Conservation (phyloP, 805 yeast genomes). For the Starmerella khaoyaiensis region DNA sequence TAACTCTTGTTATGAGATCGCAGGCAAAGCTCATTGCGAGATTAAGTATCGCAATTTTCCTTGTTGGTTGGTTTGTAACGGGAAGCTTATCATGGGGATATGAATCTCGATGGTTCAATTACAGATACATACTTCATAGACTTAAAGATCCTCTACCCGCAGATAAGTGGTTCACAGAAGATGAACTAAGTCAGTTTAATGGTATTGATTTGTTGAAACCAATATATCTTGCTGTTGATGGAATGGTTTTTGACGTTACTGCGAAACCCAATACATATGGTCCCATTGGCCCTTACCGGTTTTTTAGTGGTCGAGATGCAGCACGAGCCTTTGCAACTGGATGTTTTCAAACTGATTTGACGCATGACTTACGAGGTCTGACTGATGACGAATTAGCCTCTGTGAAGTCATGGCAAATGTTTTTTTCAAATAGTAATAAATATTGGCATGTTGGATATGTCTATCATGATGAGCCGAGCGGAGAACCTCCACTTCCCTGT, state of each 20-base stretch:
- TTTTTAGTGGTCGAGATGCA: constrained; percentile 52
- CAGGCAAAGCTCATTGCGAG: no score
- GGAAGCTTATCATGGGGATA: constrained; percentile 50
- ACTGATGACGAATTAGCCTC: constrained; percentile 34
- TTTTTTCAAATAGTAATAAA: constrained; percentile 33
- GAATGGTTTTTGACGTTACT: constrained; percentile 53
- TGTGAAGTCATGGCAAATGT: constrained; percentile 41
- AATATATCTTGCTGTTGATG: constrained; percentile 46
- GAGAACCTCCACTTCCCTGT: constrained; percentile 44
- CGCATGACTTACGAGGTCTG: constrained; percentile 55
- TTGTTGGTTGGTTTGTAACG: constrained; percentile 32
- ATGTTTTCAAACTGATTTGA: constrained; percentile 48
- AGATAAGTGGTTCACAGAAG: constrained; percentile 29
- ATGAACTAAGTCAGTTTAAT: constrained; percentile 37
- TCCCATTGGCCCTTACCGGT: constrained; percentile 42
- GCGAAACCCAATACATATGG: constrained; percentile 41
- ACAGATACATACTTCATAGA: constrained; percentile 31
- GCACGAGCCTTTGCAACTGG: constrained; percentile 63
- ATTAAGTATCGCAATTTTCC: not conserved
- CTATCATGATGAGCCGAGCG: constrained; percentile 33
- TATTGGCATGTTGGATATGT: constrained; percentile 58
- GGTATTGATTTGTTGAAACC: constrained; percentile 41
- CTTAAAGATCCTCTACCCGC: constrained; percentile 23
- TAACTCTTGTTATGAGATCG: no score
- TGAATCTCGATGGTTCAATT: constrained; percentile 38